These are phyloP conservation scores for Naganishia onofrii DNA, from an alignment of 768 basidiomycete species.

Conservation along the genomic window DNA sequence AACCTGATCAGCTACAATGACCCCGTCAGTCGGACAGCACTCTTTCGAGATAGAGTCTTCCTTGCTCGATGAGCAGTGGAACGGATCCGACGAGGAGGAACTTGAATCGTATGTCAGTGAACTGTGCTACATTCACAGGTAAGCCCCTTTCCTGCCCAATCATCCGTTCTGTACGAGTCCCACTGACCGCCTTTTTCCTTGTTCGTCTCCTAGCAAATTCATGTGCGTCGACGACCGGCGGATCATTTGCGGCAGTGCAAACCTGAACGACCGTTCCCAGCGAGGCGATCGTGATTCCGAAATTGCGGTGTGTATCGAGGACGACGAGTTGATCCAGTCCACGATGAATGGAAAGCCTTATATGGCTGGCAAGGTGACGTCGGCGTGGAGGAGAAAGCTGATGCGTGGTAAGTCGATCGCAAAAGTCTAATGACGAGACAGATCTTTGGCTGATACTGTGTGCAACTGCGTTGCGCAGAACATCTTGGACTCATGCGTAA, in stretches of 20 bases:
- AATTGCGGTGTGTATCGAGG: constrained; percentile 88
- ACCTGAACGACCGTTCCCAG: constrained; percentile 55
- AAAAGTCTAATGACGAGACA: background rate
- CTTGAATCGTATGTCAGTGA: constrained; percentile 65
- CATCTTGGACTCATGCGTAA: constrained; percentile 33
- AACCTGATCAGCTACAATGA: background rate
- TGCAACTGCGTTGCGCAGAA: constrained; percentile 31
- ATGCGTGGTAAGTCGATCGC: constrained; percentile 63
- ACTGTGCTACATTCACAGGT: constrained; percentile 40
- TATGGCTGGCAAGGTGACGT: constrained; percentile 73
- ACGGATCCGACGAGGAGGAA: constrained; percentile 80
- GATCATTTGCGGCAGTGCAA: constrained; percentile 93
- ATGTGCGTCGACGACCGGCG: constrained; percentile 92
- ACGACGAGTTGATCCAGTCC: constrained; percentile 70
- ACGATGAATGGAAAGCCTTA: constrained; percentile 74
- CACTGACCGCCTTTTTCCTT: constrained; percentile 29
- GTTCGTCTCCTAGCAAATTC: constrained; percentile 55
- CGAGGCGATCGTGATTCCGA: constrained; percentile 87
- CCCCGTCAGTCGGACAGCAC: constrained; percentile 66
- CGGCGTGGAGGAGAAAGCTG: constrained; percentile 74
- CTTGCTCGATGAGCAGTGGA: constrained; percentile 76
- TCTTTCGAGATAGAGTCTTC: constrained; percentile 64
- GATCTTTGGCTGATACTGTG: constrained; percentile 31
- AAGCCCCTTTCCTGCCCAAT: constrained; percentile 60
- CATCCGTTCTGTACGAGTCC: constrained; percentile 47